Evolutionary conservation across 768 basidiomycete species (phyloP).

Genomic region (Boletus eberwhitei): DNA sequence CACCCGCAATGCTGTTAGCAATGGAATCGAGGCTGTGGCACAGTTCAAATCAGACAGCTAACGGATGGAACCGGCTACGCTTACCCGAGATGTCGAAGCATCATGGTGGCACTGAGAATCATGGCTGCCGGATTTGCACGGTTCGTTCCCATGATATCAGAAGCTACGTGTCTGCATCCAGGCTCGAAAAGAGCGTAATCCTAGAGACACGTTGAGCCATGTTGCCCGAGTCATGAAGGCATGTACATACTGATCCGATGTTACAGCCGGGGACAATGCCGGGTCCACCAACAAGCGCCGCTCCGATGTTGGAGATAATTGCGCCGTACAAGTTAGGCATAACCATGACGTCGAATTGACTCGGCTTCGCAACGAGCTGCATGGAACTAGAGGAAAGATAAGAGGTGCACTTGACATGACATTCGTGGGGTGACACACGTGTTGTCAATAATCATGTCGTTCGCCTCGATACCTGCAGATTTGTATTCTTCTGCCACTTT

Average conservation of each 20-base stretch:
- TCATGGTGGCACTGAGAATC: conserved; percentile 96
- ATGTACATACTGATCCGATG: conserved; percentile 73
- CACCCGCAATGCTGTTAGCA: conserved; percentile 89
- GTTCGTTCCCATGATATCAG: conserved; percentile 95
- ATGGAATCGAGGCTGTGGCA: conserved; percentile 74
- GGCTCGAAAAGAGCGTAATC: conserved; percentile 99
- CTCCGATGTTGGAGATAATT: conserved; percentile 97
- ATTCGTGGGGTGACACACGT: conserved; percentile 51
- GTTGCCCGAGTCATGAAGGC: background rate
- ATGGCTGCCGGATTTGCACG: conserved; percentile 97
- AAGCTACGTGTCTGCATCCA: conserved; percentile 93
- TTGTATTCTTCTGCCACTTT: conserved; percentile 95
- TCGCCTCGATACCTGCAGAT: conserved; percentile 84
- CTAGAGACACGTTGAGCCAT: conserved; percentile 32
- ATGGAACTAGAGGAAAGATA: conserved; percentile 64
- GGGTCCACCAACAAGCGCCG: conserved; percentile 96
- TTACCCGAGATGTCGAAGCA: conserved; percentile 94
- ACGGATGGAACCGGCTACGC: conserved; percentile 25
- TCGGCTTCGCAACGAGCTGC: conserved; percentile 96
- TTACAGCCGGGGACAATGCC: conserved; percentile 98
- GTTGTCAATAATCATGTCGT: conserved; percentile 99
- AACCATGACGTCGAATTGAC: conserved; percentile 99
- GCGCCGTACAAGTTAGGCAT: conserved; percentile 98
- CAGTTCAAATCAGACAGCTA: conserved; percentile 7
- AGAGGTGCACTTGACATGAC: background rate